Evolutionary conservation across 2,329 filamentous ascomycete species (phyloP).

Genomic region (Elsinoe necatrix): DNA sequence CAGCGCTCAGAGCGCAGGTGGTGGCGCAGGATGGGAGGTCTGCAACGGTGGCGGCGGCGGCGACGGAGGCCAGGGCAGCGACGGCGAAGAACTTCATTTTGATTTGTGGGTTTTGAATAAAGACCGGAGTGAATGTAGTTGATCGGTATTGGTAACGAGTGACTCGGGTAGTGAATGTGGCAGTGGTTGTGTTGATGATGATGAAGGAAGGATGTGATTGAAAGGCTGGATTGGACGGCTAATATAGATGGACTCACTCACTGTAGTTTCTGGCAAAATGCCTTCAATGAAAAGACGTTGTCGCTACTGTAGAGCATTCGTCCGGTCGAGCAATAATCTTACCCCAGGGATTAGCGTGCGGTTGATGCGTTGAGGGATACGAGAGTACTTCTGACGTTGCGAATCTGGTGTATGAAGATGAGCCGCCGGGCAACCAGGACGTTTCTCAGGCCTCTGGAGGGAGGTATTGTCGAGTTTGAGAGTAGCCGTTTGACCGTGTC

Average conservation of each 20-base stretch:
- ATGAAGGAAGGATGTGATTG: background rate
- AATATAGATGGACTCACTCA: background rate
- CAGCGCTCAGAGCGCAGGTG: conserved; percentile 10
- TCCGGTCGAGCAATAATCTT: background rate
- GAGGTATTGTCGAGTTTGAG: conserved; percentile 1
- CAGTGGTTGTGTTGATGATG: background rate
- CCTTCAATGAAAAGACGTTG: conserved; percentile 15
- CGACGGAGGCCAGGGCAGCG: conserved; percentile 8
- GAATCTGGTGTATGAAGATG: background rate
- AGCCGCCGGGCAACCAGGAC: conserved; percentile 6
- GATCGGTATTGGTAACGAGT: conserved; percentile 1
- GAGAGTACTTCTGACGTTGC: background rate
- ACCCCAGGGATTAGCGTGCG: background rate
- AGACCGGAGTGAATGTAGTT: background rate
- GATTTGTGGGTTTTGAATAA: background rate
- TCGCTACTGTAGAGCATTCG: background rate
- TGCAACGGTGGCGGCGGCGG: conserved; percentile 10
- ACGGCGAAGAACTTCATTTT: conserved; percentile 14
- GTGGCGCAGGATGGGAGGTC: conserved; percentile 13
- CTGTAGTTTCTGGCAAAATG: background rate
- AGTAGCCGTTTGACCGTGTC: background rate
- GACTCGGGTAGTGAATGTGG: conserved; percentile 12
- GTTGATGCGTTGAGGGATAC: background rate
- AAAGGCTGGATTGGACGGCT: background rate
- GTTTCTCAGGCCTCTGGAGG: background rate